Evolutionary conservation across 73 alveolate genomes (phyloP).

Genomic region (Symbiodinium pilosum): DNA sequence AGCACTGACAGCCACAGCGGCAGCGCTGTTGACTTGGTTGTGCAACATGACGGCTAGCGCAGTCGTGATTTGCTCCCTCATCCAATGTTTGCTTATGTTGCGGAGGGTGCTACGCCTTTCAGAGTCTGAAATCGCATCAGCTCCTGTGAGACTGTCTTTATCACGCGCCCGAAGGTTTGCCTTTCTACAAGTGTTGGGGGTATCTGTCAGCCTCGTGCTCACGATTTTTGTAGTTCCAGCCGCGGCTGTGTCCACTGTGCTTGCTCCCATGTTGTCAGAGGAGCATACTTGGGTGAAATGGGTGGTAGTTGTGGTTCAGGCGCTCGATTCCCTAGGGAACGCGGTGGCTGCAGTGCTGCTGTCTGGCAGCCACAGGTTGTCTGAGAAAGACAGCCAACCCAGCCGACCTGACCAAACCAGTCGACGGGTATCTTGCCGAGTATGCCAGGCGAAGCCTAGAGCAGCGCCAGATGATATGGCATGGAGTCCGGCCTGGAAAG

Average conservation of each 20-base stretch:
- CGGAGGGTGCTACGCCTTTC: background rate
- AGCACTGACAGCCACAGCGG: background rate
- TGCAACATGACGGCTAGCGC: constrained; percentile 8
- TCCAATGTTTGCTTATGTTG: background rate
- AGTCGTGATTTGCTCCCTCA: background rate
- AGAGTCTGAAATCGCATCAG: background rate
- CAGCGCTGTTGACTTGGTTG: background rate
- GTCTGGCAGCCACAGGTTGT: constrained; percentile 41
- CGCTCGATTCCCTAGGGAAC: background rate
- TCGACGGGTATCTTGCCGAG: background rate
- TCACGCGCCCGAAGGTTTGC: background rate
- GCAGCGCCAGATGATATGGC: background rate
- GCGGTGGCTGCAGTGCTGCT: background rate
- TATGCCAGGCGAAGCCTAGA: background rate
- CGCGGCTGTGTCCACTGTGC: background rate
- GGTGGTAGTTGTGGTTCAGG: background rate
- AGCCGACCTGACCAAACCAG: background rate
- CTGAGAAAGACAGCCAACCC: background rate
- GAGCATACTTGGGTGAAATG: too few relatives aligned
- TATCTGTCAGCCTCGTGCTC: constrained; percentile 12
- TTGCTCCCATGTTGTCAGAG: too few relatives aligned
- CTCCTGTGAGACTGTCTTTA: background rate
- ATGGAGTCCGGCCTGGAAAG: constrained; percentile 15
- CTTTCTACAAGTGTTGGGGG: background rate
- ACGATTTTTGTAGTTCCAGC: background rate